These are phyloP conservation scores for Cenchrus fungigraminus DNA, from an alignment of 176 grass and related monocot species.

Conservation along the genomic window DNA sequence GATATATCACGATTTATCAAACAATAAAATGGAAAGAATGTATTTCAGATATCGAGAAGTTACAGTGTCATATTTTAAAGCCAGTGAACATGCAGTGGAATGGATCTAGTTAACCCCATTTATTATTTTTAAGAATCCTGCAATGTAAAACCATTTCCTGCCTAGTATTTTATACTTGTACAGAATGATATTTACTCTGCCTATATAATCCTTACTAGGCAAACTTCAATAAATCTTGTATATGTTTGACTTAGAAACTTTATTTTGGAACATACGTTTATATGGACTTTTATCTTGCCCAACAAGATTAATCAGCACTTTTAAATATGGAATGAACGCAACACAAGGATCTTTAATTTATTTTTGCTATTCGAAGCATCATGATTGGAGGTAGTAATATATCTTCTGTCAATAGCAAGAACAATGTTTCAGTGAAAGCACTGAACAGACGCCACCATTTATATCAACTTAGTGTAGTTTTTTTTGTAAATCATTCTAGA, in stretches of 20 bases:
- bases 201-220: neutral
- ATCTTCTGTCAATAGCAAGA: neutral
- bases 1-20: neutral
- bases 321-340: too few species aligned
- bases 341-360: too few species aligned
- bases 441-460: neutral
- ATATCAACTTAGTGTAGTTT: neutral
- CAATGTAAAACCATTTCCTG: neutral
- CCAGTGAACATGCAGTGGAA: neutral
- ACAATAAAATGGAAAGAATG: neutral
- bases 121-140: neutral
- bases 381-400: too few species aligned
- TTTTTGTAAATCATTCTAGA: neutral
- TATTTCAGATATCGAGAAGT: neutral
- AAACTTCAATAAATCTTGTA: neutral
- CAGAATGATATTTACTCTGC: neutral
- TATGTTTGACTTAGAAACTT: conserved; percentile 11
- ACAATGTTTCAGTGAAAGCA: neutral
- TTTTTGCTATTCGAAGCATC: too few species aligned
- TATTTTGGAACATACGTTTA: too few species aligned
- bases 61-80: neutral
- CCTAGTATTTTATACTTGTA: neutral
- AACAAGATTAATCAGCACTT: too few species aligned
- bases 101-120: neutral
- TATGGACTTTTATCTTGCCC: too few species aligned